phyloP scores from a whole-genome alignment of 2,329 filamentous ascomycete genomes.

The Claviceps fusiformis region DNA sequence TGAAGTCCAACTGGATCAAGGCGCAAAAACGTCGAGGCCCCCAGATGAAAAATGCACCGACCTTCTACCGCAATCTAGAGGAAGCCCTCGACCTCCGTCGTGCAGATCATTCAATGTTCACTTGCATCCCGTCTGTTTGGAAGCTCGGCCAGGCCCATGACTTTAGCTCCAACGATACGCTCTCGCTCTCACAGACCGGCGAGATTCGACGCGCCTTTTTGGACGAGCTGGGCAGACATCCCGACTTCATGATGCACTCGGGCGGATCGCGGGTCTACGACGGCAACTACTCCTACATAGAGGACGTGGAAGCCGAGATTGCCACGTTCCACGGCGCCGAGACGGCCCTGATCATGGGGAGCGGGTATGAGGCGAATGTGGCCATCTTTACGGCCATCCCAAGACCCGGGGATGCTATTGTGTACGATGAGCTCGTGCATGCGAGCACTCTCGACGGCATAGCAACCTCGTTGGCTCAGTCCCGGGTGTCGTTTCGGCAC shows the following conservation, averaged over 20 bases:
- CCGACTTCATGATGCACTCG: conserved; percentile 27
- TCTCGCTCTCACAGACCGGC: conserved; percentile 38
- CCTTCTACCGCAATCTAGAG: conserved; percentile 16
- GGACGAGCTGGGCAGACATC: conserved; percentile 18
- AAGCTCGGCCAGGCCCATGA: conserved; percentile 21
- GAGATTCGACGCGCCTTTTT: conserved; percentile 34
- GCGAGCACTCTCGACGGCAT: conserved; percentile 55
- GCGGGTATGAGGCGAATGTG: conserved; percentile 39
- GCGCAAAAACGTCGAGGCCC: not conserved
- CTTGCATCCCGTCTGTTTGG: conserved; percentile 10
- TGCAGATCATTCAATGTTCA: conserved; percentile 11
- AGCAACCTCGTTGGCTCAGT: conserved; percentile 36
- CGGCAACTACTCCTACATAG: conserved; percentile 47
- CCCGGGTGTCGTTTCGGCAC: conserved; percentile 31
- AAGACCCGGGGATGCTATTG: conserved; percentile 37
- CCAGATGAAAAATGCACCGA: not conserved
- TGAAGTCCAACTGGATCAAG: not conserved
- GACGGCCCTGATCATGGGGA: conserved; percentile 46
- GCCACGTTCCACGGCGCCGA: conserved; percentile 39
- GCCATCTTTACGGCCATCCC: conserved; percentile 36
- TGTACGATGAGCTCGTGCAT: conserved; percentile 54
- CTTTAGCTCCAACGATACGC: conserved; percentile 54
- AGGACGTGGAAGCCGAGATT: conserved; percentile 42
- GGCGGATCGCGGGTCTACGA: conserved; percentile 50
- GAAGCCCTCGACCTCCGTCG: conserved; percentile 17